Conservation (phyloP, 306 rosid species). For the Astragalus glycyphyllos region DNA sequence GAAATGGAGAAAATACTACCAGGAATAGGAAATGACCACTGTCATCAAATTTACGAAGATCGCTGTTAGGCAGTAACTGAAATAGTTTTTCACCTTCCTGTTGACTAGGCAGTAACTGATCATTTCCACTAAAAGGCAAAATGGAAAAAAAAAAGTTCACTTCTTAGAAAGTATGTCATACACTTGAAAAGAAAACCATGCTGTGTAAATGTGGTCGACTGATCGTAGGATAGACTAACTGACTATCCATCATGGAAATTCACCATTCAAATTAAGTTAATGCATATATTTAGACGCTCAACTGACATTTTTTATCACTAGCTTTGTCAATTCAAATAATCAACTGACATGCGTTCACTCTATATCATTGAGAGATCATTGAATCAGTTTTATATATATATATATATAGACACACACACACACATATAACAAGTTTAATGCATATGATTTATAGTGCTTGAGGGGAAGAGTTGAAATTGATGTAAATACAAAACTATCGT, state of each 20-base stretch:
- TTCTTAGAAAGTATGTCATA: conserved; percentile 26
- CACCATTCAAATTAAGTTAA: conserved; percentile 16
- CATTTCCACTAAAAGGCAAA: conserved; percentile 67
- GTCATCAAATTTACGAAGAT: conserved; percentile 63
- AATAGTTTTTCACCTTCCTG: conserved; percentile 70
- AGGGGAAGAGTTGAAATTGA: neutral
- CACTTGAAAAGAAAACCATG: conserved; percentile 29
- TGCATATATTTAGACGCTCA: neutral
- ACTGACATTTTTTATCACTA: no score
- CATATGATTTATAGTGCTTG: neutral
- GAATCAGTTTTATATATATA: no score
- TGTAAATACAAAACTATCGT: neutral
- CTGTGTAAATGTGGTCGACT: neutral
- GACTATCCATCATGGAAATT: neutral
- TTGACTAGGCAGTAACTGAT: conserved; percentile 71
- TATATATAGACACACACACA: no score
- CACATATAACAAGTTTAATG: neutral
- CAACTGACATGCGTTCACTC: neutral
- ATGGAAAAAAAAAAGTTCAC: conserved; percentile 40
- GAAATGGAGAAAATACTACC: conserved; percentile 58
- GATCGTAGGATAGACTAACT: conserved; percentile 19
- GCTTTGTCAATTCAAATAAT: neutral
- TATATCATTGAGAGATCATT: neutral
- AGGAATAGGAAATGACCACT: conserved; percentile 81
- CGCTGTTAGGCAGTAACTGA: conserved; percentile 56